Conservation (phyloP, 352 stramenopile species). For the Blastocystis sp. region DNA sequence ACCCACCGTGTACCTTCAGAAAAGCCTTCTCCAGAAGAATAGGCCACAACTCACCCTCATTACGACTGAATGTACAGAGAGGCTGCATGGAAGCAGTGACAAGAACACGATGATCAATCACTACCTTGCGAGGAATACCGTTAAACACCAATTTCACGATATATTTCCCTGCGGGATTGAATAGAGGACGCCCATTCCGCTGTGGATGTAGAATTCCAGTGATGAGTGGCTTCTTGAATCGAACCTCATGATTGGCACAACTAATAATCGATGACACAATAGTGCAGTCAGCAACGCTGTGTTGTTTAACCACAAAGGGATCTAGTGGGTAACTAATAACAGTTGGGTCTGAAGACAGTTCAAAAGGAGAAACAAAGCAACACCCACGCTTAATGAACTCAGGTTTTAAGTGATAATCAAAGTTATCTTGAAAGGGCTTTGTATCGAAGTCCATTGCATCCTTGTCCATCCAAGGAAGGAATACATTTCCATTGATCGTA, state of each 20-base stretch:
- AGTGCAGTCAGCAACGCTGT: slow-evolving; percentile 86
- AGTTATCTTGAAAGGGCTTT: background rate
- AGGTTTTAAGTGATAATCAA: background rate
- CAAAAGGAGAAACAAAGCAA: background rate
- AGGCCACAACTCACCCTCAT: slow-evolving; percentile 83
- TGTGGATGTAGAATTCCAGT: slow-evolving; percentile 92
- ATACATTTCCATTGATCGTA: slow-evolving; percentile 13
- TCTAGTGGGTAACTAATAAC: slow-evolving; percentile 23
- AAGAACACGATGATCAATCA: slow-evolving; percentile 90
- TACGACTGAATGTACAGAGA: slow-evolving; percentile 78
- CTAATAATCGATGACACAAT: slow-evolving; percentile 88
- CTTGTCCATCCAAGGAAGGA: background rate
- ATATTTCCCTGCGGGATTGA: slow-evolving; percentile 90
- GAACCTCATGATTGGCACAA: slow-evolving; percentile 82
- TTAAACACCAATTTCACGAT: slow-evolving; percentile 93
- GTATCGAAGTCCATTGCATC: slow-evolving; percentile 1
- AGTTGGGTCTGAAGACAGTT: background rate
- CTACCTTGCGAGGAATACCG: slow-evolving; percentile 82
- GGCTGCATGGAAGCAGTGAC: slow-evolving; percentile 78
- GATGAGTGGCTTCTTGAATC: slow-evolving; percentile 85
- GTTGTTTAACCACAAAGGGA: slow-evolving; percentile 70
- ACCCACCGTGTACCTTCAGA: slow-evolving; percentile 93
- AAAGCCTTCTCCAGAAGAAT: slow-evolving; percentile 96
- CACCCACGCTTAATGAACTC: background rate
- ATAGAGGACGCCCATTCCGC: slow-evolving; percentile 73